These are phyloP conservation scores for Phytopythium delawarense DNA, from an alignment of 352 stramenopile species.

Conservation along the genomic window DNA sequence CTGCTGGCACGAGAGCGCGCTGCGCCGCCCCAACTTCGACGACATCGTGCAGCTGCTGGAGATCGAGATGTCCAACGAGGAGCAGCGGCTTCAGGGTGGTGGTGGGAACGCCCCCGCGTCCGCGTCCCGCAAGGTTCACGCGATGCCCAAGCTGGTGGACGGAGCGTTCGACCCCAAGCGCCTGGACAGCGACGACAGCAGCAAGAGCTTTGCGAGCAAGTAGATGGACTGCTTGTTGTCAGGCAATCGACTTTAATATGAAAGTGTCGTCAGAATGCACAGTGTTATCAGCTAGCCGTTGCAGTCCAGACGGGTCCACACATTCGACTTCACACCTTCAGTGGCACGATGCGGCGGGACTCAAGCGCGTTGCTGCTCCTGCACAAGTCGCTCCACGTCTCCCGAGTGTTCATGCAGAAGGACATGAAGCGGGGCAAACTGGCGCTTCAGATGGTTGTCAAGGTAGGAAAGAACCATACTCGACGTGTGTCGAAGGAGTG, in stretches of 20 bases:
- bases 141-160: background rate
- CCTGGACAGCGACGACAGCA: slow-evolving; percentile 3
- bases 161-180: background rate
- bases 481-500: no score
- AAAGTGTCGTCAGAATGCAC: background rate
- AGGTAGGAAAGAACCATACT: no score
- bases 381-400: no score
- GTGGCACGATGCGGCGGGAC: no score
- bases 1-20: slow-evolving; percentile 69
- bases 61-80: slow-evolving; percentile 58
- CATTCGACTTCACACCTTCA: no score
- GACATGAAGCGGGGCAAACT: no score
- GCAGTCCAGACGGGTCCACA: no score
- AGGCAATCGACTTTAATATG: background rate
- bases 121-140: background rate
- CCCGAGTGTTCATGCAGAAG: no score
- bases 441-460: no score
- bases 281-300: no score
- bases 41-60: slow-evolving; percentile 77
- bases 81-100: slow-evolving; percentile 21
- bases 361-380: no score
- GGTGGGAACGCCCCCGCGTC: background rate
- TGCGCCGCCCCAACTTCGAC: slow-evolving; percentile 67
- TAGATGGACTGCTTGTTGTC: background rate
- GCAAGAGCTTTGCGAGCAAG: background rate